These are phyloP conservation scores for Fusarium brachygibbosum DNA, from an alignment of 2,329 filamentous ascomycete species.

Conservation along the genomic window DNA sequence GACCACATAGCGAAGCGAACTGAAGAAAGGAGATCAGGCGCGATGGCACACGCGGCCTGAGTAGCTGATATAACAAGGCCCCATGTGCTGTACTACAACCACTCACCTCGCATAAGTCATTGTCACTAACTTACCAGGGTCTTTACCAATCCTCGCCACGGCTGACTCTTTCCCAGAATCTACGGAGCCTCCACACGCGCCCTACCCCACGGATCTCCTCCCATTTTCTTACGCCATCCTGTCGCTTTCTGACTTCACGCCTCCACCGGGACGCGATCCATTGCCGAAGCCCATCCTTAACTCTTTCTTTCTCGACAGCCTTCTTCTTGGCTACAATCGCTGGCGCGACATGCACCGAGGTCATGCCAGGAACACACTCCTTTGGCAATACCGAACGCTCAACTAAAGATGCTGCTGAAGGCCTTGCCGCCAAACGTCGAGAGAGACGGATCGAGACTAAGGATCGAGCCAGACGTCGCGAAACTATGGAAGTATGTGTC, in stretches of 20 bases:
- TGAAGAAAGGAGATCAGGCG: neutral
- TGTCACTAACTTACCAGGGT: conserved; percentile 39
- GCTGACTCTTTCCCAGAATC: conserved; percentile 75
- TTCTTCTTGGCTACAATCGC: conserved; percentile 72
- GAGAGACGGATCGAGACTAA: conserved; percentile 76
- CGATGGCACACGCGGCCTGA: neutral
- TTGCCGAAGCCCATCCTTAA: conserved; percentile 74
- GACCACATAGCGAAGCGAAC: conserved; percentile 9
- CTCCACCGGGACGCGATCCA: conserved; percentile 74
- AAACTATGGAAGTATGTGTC: conserved; percentile 74
- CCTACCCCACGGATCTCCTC: conserved; percentile 67
- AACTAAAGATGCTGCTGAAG: conserved; percentile 71
- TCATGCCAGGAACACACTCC: conserved; percentile 69
- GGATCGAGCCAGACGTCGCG: conserved; percentile 72
- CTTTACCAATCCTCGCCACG: conserved; percentile 53
- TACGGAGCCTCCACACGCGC: conserved; percentile 71
- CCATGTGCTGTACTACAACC: neutral
- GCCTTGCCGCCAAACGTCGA: conserved; percentile 70
- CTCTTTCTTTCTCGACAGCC: conserved; percentile 73
- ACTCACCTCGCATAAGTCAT: conserved; percentile 7
- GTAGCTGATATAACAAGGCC: neutral
- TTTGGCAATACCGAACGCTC: conserved; percentile 73
- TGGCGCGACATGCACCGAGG: conserved; percentile 64
- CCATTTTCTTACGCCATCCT: conserved; percentile 61
- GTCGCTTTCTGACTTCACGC: conserved; percentile 64